Percentiles rank a stretch among this genome's conserved stretches.
Evolutionary conservation across 2,329 filamentous ascomycete species (phyloP).

Genomic region (Uncinocarpus reesii): DNA sequence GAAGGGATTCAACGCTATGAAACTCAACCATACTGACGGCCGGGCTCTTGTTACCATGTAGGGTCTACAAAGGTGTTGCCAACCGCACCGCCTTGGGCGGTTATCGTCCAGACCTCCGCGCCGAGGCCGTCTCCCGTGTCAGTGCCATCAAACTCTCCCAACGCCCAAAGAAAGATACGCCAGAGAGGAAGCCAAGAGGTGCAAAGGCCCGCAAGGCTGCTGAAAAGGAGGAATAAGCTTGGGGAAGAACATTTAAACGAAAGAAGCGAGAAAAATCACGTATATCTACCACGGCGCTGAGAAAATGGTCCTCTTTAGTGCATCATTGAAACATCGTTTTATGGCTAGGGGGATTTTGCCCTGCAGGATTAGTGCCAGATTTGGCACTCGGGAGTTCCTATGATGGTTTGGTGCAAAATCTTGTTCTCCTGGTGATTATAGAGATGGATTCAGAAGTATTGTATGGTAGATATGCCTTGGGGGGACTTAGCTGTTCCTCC

Average conservation of each 20-base stretch:
- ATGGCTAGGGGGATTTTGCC: conserved; percentile 1
- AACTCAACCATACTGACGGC: background rate
- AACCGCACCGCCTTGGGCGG: conserved; percentile 68
- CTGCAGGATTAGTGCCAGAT: conserved; percentile 1
- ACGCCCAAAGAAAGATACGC: conserved; percentile 63
- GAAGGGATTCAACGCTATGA: background rate
- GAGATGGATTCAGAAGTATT: conserved; percentile 5
- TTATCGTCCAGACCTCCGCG: conserved; percentile 73
- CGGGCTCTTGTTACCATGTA: conserved; percentile 28
- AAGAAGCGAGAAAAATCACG: conserved; percentile 3
- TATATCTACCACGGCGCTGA: conserved; percentile 9
- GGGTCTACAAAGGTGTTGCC: conserved; percentile 83
- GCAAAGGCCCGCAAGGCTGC: conserved; percentile 64
- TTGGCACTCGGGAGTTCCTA: background rate
- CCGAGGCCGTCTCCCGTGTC: conserved; percentile 72
- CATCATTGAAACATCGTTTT: conserved; percentile 14
- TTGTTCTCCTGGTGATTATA: conserved; percentile 3
- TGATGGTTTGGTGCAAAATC: conserved; percentile 1
- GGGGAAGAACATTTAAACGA: background rate
- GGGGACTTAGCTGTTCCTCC: conserved; percentile 3
- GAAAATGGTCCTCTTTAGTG: conserved; percentile 18
- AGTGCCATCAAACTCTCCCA: conserved; percentile 74
- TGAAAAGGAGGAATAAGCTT: conserved; percentile 30
- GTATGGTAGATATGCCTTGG: conserved; percentile 1
- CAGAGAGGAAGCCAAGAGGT: conserved; percentile 66